These are phyloP conservation scores for Penicillium olsonii DNA, from an alignment of 2,329 filamentous ascomycete species.

Conservation along the genomic window DNA sequence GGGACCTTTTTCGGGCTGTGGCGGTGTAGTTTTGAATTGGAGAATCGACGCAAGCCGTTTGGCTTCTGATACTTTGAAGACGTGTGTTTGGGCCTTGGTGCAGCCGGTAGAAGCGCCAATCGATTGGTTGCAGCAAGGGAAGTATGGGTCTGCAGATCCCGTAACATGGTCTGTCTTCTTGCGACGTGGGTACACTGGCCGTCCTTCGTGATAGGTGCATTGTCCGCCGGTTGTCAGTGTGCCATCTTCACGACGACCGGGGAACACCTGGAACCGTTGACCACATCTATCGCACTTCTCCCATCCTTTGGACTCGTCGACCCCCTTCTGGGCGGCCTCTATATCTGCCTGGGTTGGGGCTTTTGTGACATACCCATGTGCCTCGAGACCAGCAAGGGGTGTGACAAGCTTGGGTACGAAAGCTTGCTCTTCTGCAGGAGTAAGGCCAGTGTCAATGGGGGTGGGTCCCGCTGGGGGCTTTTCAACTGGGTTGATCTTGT, in stretches of 20 bases:
- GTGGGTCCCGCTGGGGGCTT: conserved; percentile 45
- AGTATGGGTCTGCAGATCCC: conserved; percentile 62
- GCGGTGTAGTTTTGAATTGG: conserved; percentile 77
- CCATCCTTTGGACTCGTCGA: conserved; percentile 70
- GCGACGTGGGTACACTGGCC: conserved; percentile 60
- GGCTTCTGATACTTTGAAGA: conserved; percentile 79
- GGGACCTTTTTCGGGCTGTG: conserved; percentile 31
- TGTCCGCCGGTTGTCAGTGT: conserved; percentile 73
- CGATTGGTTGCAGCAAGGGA: conserved; percentile 75
- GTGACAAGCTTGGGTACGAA: conserved; percentile 66
- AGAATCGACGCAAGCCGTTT: conserved; percentile 76
- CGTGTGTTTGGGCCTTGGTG: conserved; percentile 69
- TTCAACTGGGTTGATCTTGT: conserved; percentile 30
- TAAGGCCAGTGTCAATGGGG: conserved; percentile 69
- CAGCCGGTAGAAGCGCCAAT: conserved; percentile 76
- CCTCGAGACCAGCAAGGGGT: conserved; percentile 62
- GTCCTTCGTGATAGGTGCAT: conserved; percentile 82
- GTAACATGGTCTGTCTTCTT: conserved; percentile 58
- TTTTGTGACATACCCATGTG: conserved; percentile 72
- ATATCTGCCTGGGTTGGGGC: conserved; percentile 69
- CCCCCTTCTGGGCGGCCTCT: conserved; percentile 63
- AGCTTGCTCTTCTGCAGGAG: conserved; percentile 65
- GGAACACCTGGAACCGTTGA: conserved; percentile 87
- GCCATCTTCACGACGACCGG: conserved; percentile 75
- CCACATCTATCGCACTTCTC: conserved; percentile 88